These are phyloP conservation scores for Malania oleifera DNA, from an alignment of 164 flowering plant species.

Conservation along the genomic window DNA sequence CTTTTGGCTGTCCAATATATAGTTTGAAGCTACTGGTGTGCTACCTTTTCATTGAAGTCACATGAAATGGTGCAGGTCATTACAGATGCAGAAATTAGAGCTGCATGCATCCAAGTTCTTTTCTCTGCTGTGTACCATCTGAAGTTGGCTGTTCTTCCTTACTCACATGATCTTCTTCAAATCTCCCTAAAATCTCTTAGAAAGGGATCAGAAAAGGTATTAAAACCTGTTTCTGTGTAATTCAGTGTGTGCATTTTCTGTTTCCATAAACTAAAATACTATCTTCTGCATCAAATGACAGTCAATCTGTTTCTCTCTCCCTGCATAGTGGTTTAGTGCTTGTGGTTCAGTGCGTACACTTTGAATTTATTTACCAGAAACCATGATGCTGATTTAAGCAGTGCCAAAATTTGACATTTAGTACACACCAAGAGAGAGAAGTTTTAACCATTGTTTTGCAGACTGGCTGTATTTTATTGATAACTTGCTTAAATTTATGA, in stretches of 20 bases:
- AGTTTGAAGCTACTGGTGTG: not conserved
- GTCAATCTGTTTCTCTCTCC: not conserved
- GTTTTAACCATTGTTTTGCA: no score
- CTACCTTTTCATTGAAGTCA: not conserved
- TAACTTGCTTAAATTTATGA: no score
- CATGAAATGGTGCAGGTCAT: constrained; percentile 33
- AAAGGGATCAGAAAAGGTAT: constrained; percentile 65
- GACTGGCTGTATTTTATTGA: no score
- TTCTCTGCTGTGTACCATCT: constrained; percentile 82
- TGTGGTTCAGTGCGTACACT: no score
- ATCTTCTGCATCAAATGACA: not conserved
- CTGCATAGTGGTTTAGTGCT: no score
- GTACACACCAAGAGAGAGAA: no score
- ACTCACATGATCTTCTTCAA: constrained; percentile 50
- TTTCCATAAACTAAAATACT: no score
- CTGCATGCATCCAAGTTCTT: constrained; percentile 76
- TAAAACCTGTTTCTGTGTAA: not conserved
- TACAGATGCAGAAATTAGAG: constrained; percentile 46
- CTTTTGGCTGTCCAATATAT: not conserved
- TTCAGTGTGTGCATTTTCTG: not conserved
- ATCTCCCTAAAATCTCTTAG: constrained; percentile 50
- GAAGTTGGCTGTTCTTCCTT: constrained; percentile 56
- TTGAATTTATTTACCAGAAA: no score
- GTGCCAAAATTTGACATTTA: no score
- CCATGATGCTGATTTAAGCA: no score